Conservation (phyloP, 805 yeast species). For the Wickerhamia fluorescens region DNA sequence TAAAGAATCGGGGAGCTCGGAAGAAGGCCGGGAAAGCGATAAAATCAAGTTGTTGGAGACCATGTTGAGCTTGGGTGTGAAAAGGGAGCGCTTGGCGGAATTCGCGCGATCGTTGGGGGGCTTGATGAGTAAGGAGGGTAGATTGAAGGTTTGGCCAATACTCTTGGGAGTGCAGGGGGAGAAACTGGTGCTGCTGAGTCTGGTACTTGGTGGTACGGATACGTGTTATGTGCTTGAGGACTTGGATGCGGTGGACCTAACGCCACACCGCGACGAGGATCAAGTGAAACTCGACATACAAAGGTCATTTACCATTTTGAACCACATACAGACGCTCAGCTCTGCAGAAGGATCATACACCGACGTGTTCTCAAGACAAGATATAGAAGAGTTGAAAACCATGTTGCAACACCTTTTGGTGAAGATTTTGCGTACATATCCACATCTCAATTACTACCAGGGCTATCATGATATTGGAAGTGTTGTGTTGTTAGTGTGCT, state of each 20-base stretch:
- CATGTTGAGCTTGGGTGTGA: no score
- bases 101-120: slow-evolving; percentile 43
- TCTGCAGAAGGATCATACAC: slow-evolving; percentile 23
- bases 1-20: no score
- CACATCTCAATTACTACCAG: slow-evolving; percentile 72
- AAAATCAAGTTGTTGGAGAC: no score
- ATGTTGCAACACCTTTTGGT: slow-evolving; percentile 40
- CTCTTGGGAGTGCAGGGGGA: slow-evolving; percentile 26
- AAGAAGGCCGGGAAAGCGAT: no score
- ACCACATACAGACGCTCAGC: slow-evolving; percentile 20
- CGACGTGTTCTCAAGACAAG: slow-evolving; percentile 24
- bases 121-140: slow-evolving; percentile 31
- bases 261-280: slow-evolving; percentile 61
- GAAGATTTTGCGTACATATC: slow-evolving; percentile 52
- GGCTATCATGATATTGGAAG: slow-evolving; percentile 88
- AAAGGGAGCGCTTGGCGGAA: slow-evolving; percentile 19
- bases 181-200: no score
- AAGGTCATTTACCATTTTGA: slow-evolving; percentile 50
- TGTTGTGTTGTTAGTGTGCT: slow-evolving; percentile 51
- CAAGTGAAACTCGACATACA: slow-evolving; percentile 77
- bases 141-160: slow-evolving; percentile 47
- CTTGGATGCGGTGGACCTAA: slow-evolving; percentile 20
- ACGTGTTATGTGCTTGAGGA: slow-evolving; percentile 6
- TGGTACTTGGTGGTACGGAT: no score
- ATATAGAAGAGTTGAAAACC: slow-evolving; percentile 28